These are phyloP conservation scores for Climacium dendroides DNA, from an alignment of 225 moss, liverwort and hornwort species.

Conservation along the genomic window DNA sequence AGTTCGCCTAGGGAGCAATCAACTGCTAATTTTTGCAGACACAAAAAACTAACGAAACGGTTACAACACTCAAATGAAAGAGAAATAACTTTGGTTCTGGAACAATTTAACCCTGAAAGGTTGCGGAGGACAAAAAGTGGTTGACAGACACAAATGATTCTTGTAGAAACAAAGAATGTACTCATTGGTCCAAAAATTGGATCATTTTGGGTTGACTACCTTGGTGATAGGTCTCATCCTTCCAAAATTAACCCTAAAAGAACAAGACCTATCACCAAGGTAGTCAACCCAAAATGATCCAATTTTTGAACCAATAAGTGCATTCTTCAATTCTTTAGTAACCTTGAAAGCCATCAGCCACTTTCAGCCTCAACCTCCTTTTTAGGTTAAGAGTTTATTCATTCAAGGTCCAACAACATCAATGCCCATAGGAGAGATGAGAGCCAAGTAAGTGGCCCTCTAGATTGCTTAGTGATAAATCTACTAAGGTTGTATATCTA, in stretches of 20 bases:
- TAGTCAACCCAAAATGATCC: not conserved
- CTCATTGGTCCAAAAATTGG: not conserved
- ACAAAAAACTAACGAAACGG: not conserved
- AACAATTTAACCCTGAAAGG: too few relatives aligned
- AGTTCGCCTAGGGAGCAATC: not conserved
- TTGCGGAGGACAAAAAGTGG: not conserved
- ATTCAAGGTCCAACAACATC: not conserved
- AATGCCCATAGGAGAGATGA: not conserved
- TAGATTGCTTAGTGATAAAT: not conserved
- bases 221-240: not conserved
- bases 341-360: not conserved
- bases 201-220: not conserved
- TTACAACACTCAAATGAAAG: not conserved
- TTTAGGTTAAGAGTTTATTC: not conserved
- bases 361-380: not conserved
- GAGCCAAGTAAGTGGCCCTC: not conserved
- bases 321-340: not conserved
- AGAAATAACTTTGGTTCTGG: not conserved
- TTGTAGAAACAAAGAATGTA: not conserved
- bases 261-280: not conserved
- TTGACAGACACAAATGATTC: not conserved
- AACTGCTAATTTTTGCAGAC: not conserved
- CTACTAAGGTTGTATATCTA: too few relatives aligned
- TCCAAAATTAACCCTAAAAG: not conserved
- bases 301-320: not conserved